These are phyloP conservation scores for Botrytis cinerea DNA, from an alignment of 2,329 filamentous ascomycete species.

Conservation along the genomic window DNA sequence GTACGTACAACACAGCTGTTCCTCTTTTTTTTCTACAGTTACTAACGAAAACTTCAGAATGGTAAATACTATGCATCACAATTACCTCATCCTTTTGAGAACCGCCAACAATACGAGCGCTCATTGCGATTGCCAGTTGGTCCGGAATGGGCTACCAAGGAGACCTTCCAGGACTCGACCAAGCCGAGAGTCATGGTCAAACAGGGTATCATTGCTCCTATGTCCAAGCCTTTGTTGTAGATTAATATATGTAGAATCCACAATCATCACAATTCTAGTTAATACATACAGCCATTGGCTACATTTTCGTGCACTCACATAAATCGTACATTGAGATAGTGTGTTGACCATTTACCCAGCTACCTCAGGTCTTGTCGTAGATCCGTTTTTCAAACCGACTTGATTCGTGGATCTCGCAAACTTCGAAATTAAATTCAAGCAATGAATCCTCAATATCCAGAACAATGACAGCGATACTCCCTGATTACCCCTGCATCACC, in stretches of 20 bases:
- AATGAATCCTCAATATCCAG: not conserved
- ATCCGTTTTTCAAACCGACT: not conserved
- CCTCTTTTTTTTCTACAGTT: not conserved
- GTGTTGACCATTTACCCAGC: not conserved
- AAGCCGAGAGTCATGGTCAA: slow-evolving; percentile 90
- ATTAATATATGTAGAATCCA: not conserved
- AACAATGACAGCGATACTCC: not conserved
- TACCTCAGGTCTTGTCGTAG: not conserved
- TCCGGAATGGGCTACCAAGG: slow-evolving; percentile 95
- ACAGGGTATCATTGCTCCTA: slow-evolving; percentile 84
- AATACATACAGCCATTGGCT: not conserved
- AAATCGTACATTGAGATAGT: not conserved
- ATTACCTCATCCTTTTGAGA: slow-evolving; percentile 90
- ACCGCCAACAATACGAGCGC: slow-evolving; percentile 83
- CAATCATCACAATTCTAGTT: not conserved
- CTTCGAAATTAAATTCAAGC: not conserved
- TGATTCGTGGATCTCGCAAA: not conserved
- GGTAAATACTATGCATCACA: slow-evolving; percentile 81
- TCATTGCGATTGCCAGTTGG: slow-evolving; percentile 84
- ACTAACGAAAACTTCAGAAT: slow-evolving; percentile 56
- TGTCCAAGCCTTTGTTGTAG: slow-evolving; percentile 68
- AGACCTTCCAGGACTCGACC: slow-evolving; percentile 84
- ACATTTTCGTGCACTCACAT: no score
- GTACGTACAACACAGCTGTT: slow-evolving; percentile 47
- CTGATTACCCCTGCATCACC: not conserved